These are phyloP conservation scores for Paradendryphiella salina DNA, from an alignment of 2,329 filamentous ascomycete species.

Conservation along the genomic window DNA sequence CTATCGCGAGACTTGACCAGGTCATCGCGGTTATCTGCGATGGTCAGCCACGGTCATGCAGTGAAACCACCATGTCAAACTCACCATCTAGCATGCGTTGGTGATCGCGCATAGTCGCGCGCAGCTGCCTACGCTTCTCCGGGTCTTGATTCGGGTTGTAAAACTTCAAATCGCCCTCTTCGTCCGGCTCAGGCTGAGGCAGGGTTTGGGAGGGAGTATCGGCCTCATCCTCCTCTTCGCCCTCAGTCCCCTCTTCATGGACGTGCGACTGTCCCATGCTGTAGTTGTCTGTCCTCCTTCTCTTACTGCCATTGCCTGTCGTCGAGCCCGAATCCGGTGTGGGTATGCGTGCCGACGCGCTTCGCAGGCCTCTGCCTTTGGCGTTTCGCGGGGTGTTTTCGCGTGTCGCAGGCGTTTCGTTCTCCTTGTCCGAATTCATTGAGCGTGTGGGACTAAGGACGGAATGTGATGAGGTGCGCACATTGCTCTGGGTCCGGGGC, in stretches of 20 bases:
- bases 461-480: constrained; percentile 36
- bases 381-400: constrained; percentile 30
- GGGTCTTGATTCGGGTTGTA: constrained; percentile 85
- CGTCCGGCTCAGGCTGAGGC: constrained; percentile 9
- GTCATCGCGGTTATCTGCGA: constrained; percentile 69
- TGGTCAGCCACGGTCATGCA: constrained; percentile 41
- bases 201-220: constrained; percentile 10
- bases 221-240: constrained; percentile 20
- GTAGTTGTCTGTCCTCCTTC: constrained; percentile 50
- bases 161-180: constrained; percentile 37
- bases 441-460: constrained; percentile 40
- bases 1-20: constrained; percentile 66
- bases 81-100: constrained; percentile 60
- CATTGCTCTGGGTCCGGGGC: constrained; percentile 19
- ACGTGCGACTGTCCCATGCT: constrained; percentile 11
- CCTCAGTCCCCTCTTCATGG: constrained; percentile 18
- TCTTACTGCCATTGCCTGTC: constrained; percentile 45
- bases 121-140: constrained; percentile 70
- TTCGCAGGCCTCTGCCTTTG: constrained; percentile 53
- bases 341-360: constrained; percentile 37
- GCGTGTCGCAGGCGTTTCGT: constrained; percentile 39
- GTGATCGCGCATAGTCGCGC: constrained; percentile 71
- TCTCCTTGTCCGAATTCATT: constrained; percentile 52
- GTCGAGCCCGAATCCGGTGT: constrained; percentile 47
- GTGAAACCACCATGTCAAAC: neutral